Evolutionary conservation across 2,329 filamentous ascomycete genomes (phyloP), one percentile per base, ranked within the genome.

Genomic region (Ceratocystis variospora): DNA sequence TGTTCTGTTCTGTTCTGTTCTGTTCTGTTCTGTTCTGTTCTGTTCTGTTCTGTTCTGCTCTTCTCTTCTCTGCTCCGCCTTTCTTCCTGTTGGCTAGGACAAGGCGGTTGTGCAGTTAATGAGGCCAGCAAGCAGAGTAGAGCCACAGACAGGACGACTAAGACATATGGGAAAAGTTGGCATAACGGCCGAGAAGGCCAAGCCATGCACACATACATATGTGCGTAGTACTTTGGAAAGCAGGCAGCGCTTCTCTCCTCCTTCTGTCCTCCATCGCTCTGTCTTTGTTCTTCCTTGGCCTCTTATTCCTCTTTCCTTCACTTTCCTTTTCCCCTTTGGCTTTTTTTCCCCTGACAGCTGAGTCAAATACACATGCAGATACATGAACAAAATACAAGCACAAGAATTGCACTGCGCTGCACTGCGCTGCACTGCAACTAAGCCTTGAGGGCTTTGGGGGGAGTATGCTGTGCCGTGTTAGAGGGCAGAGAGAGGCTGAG

Each of bases 261-360:
- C n/a, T 50, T 50, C n/a, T 22, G 17, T 12, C 33, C 8, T 12
- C 33, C 33, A 12, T 12, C 2, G 1, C 46, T 50, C 22, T 50
- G 7, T 50, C 8, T 25, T 25, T 8, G n/a, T 50, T 50, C 22
- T 50, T 50, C 7, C n/a, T 50, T 50, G 7, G 3, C 6, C 17
- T 50, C 8, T 50, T 50, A 6, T 50, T 15, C 19, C 17, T 50
- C 19, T 50, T 50, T 8, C 10, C 19, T 25, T 50, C 15, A 8
- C 6, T 50, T 22, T 50, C 17, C 46, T 8, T 22, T 50, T 10
- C 10, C 17, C 7, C 6, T 50, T 22, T 50, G 6, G 46, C 19
- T 48, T 25, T 57, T 57, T 57, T 25, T 25, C 53, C 53, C 53
- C 53, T 57, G 53, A 12, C 50, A 55, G 50, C 50, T 55, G 50